Evolutionary conservation across 2,329 filamentous ascomycete species (phyloP).

Genomic region (Colletotrichum costaricense): DNA sequence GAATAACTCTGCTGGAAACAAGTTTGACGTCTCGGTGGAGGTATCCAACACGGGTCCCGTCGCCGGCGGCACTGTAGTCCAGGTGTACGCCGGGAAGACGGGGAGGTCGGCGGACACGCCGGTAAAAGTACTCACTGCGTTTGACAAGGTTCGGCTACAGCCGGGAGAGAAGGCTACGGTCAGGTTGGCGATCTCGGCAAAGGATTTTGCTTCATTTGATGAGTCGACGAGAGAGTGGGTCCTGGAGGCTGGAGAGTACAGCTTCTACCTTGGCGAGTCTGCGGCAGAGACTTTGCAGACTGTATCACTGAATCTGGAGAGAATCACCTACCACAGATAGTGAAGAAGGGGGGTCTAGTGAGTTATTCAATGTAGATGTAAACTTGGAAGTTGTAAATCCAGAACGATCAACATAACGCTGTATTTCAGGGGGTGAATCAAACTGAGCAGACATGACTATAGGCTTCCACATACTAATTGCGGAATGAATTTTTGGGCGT

Average conservation of each 20-base stretch:
- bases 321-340: not conserved
- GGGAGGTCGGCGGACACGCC: constrained; percentile 32
- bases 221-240: constrained; percentile 41
- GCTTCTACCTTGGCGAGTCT: constrained; percentile 41
- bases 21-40: constrained; percentile 57
- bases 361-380: not conserved
- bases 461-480: too few species aligned
- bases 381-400: too few species aligned
- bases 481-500: rapidly evolving
- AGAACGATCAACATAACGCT: too few species aligned
- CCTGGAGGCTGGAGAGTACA: constrained; percentile 41
- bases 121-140: constrained; percentile 44
- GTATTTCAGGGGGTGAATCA: too few species aligned
- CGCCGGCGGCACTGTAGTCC: constrained; percentile 64
- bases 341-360: too few species aligned
- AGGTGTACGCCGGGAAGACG: constrained; percentile 58
- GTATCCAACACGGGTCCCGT: constrained; percentile 69
- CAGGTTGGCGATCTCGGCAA: constrained; percentile 29
- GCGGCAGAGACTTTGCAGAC: constrained; percentile 37
- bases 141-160: constrained; percentile 42
- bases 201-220: constrained; percentile 45
- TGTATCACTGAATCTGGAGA: not conserved
- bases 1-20: constrained; percentile 52
- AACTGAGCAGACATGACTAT: too few species aligned
- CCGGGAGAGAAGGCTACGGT: constrained; percentile 37